Evolutionary conservation across 2,329 filamentous ascomycete species (phyloP), one percentile per base, ranked within the genome.

Genomic region (Macrophomina phaseolina): DNA sequence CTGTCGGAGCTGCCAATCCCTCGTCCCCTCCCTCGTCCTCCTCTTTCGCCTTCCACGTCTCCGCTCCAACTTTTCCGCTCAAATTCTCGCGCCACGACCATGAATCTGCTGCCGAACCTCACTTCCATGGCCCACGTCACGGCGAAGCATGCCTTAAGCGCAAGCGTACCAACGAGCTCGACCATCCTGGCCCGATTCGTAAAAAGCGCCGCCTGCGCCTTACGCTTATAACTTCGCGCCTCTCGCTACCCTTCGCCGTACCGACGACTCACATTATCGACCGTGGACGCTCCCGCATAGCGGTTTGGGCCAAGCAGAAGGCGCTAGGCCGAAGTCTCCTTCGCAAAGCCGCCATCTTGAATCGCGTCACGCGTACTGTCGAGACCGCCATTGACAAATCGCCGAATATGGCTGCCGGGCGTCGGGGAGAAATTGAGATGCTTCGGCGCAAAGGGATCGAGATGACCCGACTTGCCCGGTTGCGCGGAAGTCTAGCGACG

Each of bases 201-300:
- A 92, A 93, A 81, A 92, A 92, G 77, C 86, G 90, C 30, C 84
- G 90, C 3, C 79, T 92, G 4, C 84, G 88, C 0, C 80, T 87
- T 2, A 75, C 77, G 55, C 82, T 92, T 51, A 86, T 91, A 73
- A 92, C 90, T 1, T 91, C 89, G 23, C 85, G 89, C 7, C 86
- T 92, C 0, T 91, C 89, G 9, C 85, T 83, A 56, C 89, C 90
- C 1, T 92, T 87, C 76, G 91, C 89, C 0, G 82, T 86, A 34
- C 90, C 90, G 0, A 88, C 90, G 3, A 88, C 89, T 51, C 89
- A 92, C 72, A 90, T 91, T 66, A 82, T 89, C 63, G 87, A 89
- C 75, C 85, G 88, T 32, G 88, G 87, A 66, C 82, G 80, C 12
- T 80, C 63, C 8, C 42, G 45, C 45, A 66, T 58, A n/a, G 49